Base-by-base conservation (phyloP, 1,139 yeast species). In the Yamadazyma pseudoaaseri region DNA sequence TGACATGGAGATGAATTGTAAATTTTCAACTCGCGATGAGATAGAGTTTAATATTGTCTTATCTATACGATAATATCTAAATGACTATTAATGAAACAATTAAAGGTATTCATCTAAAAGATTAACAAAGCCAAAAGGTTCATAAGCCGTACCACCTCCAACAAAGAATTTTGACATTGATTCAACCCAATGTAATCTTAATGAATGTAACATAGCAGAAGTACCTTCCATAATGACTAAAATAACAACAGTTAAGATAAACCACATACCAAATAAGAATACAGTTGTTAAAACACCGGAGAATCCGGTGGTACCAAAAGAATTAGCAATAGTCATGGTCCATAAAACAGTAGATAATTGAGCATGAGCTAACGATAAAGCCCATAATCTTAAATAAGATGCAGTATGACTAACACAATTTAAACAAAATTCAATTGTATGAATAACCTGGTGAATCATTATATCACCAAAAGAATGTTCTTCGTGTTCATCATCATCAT, bases 171-270 rank as follows among this genome's bases (percentile, higher is more conserved):
- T 84, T 39, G 89, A 81, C 94, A 84, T 84, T 25, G 89, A 77
- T 58, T 84, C 94, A 37, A 84, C 94, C 94, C 94, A 84, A 56
- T 84, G 94, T 54, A 84, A 71, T 70, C 94, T 79, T 55, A 84
- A 73, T 17, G 90, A 79, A 58, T 84, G 94, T 56, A 84, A 71
- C 94, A 84, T 84, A 27, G 94, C 94, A 23, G 90, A 82, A 0
- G 94, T 84, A 46, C 94, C 94, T 60, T 84, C 94, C 94, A 84
- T 84, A 34, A 80, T 62, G 16, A 84, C 94, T 56, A 84, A 70
- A 43, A 84, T 82, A 50, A 78, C 76, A 20, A 82, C 84, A 0
- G 92, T 81, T 47, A 84, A 64, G 4, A 73, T 71, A 56, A 84
- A 82, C 94, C 94, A 84, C 83, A 84, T 76, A 28, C 79, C 86